Evolutionary conservation across 805 yeast species (phyloP).

Genomic region (Candida anglica): DNA sequence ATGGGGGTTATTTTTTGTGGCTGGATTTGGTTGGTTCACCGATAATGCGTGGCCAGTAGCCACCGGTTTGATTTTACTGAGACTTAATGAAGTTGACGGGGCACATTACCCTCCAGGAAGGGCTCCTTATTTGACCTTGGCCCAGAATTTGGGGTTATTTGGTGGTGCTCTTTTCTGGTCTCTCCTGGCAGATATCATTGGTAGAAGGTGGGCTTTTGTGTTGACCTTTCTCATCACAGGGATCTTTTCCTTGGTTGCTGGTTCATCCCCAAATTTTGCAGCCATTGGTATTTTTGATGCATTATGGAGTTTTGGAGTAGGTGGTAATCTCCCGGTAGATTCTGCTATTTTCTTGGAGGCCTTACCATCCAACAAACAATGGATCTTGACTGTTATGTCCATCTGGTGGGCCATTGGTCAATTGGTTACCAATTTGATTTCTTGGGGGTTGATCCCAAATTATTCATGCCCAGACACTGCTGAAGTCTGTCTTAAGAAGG

Average conservation of each 20-base stretch:
- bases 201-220: slow-evolving; percentile 27
- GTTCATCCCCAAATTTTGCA: slow-evolving; percentile 26
- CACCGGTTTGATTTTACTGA: slow-evolving; percentile 26
- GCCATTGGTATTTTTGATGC: slow-evolving; percentile 22
- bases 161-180: slow-evolving; percentile 30
- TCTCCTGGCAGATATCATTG: slow-evolving; percentile 24
- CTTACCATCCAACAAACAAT: slow-evolving; percentile 20
- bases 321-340: slow-evolving; percentile 30
- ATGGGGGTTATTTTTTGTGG: slow-evolving; percentile 45
- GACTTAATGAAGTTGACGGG: slow-evolving; percentile 30
- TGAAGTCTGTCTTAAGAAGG: slow-evolving; percentile 37
- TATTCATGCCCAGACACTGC: slow-evolving; percentile 36
- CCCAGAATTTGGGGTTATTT: slow-evolving; percentile 37
- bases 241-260: slow-evolving; percentile 22
- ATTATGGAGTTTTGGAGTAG: slow-evolving; percentile 27
- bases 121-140: slow-evolving; percentile 38
- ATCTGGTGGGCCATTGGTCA: slow-evolving; percentile 66
- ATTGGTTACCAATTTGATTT: slow-evolving; percentile 45
- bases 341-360: slow-evolving; percentile 27
- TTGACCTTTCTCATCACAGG: slow-evolving; percentile 24
- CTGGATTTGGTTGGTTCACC: slow-evolving; percentile 57
- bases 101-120: slow-evolving; percentile 28
- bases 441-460: slow-evolving; percentile 55
- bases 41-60: slow-evolving; percentile 41
- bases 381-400: slow-evolving; percentile 35